Conservation (phyloP, 2,329 filamentous ascomycete genomes). For the Leptographium procerum region DNA sequence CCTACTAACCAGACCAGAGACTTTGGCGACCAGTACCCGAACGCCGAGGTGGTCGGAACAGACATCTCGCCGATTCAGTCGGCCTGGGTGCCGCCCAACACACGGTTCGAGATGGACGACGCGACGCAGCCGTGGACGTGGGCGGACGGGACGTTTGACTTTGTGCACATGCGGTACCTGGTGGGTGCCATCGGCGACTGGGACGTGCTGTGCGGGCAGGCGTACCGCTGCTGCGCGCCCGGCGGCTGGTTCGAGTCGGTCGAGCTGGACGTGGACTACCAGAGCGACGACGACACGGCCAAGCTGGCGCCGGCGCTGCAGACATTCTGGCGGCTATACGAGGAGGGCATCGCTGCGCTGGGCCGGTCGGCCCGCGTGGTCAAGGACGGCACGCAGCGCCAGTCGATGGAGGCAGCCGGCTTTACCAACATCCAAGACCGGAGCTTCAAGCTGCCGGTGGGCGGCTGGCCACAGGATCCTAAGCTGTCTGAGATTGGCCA, state of each 20-base stretch:
- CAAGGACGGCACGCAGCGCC: neutral
- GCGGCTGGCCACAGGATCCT: neutral
- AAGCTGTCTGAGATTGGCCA: neutral
- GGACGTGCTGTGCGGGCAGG: slow-evolving; percentile 33
- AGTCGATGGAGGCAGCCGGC: slow-evolving; percentile 1
- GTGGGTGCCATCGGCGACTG: slow-evolving; percentile 42
- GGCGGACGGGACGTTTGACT: slow-evolving; percentile 37
- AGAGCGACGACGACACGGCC: slow-evolving; percentile 16
- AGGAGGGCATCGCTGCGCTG: slow-evolving; percentile 2
- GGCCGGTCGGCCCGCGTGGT: neutral
- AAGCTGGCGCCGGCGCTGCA: neutral
- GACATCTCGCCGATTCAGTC: slow-evolving; percentile 48
- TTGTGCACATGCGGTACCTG: slow-evolving; percentile 43
- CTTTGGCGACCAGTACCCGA: slow-evolving; percentile 29
- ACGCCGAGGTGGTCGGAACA: slow-evolving; percentile 35
- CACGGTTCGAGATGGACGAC: slow-evolving; percentile 48
- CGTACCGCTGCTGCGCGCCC: slow-evolving; percentile 38
- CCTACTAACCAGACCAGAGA: slow-evolving; percentile 27
- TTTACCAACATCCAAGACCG: slow-evolving; percentile 3
- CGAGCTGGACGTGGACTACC: slow-evolving; percentile 10
- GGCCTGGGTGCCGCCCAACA: slow-evolving; percentile 43
- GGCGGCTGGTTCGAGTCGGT: slow-evolving; percentile 29
- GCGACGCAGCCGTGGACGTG: slow-evolving; percentile 39
- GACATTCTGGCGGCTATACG: neutral
- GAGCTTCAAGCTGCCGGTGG: slow-evolving; percentile 1